Evolutionary conservation across 768 basidiomycete species (phyloP).

Genomic region (Podaxis sp.): DNA sequence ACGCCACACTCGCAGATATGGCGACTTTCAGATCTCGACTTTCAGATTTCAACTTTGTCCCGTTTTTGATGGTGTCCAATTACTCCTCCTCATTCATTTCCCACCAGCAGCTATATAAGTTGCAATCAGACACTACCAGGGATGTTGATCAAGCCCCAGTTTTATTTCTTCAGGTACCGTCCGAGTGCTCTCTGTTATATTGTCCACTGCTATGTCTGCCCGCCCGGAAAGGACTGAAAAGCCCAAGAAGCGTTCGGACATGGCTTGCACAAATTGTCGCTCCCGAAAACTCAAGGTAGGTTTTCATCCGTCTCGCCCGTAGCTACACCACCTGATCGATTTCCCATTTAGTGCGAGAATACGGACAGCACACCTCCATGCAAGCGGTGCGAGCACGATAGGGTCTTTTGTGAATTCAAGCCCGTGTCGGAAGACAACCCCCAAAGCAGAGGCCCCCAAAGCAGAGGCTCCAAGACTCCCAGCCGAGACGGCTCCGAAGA

Average conservation of each 20-base stretch:
- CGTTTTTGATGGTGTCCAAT: constrained; percentile 12
- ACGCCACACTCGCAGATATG: constrained; percentile 13
- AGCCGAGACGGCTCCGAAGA: constrained; percentile 9
- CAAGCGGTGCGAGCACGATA: constrained; percentile 35
- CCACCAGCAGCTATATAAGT: constrained; percentile 13
- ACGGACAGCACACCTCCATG: constrained; percentile 30
- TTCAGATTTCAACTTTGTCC: constrained; percentile 9
- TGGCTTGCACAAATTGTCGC: constrained; percentile 57
- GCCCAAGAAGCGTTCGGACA: constrained; percentile 36
- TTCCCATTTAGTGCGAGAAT: constrained; percentile 27
- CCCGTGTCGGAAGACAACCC: constrained; percentile 33
- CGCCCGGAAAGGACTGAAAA: constrained; percentile 12
- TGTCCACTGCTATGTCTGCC: constrained; percentile 4
- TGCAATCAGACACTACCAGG: constrained; percentile 10
- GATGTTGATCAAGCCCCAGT: constrained; percentile 10
- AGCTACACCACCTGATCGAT: not conserved
- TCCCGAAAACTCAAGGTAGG: constrained; percentile 53
- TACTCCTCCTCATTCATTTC: constrained; percentile 13
- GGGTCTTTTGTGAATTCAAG: constrained; percentile 37
- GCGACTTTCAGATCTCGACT: not conserved
- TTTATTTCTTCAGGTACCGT: not conserved
- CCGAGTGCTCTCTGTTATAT: not conserved
- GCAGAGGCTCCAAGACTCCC: not conserved
- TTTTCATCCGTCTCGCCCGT: constrained; percentile 2
- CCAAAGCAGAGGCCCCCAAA: not conserved